A percentile compares a stretch with the other conserved stretches of the same genome.
Evolutionary conservation across 192 early-diverging fungal species (phyloP).

Genomic region (Umbelopsis vinacea): DNA sequence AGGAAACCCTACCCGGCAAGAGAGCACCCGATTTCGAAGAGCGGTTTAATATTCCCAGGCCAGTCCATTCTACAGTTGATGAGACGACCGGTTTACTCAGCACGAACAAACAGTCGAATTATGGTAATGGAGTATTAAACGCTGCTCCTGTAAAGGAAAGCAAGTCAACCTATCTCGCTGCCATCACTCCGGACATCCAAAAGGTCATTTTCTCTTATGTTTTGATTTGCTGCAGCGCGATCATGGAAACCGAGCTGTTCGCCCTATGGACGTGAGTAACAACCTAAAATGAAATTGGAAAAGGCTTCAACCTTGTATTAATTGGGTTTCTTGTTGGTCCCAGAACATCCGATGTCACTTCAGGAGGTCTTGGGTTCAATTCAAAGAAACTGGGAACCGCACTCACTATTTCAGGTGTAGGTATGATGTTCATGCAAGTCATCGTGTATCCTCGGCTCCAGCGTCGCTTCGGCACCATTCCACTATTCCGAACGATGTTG

Average conservation of each 20-base stretch:
- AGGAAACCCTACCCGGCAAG: conserved; percentile 46
- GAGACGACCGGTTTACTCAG: background rate
- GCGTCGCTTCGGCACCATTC: conserved; percentile 46
- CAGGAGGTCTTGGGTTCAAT: conserved; percentile 53
- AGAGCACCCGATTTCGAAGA: conserved; percentile 6
- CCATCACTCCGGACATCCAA: conserved; percentile 1
- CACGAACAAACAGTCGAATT: background rate
- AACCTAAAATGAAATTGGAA: background rate
- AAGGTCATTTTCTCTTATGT: conserved; percentile 11
- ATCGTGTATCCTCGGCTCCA: conserved; percentile 46
- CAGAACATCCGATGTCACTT: conserved; percentile 20
- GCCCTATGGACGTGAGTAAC: conserved; percentile 6
- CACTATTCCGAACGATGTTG: conserved; percentile 41
- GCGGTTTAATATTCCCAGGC: background rate
- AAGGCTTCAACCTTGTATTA: background rate
- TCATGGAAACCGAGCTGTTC: conserved; percentile 9
- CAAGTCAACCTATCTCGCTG: background rate
- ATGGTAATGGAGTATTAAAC: background rate
- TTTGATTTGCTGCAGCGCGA: background rate
- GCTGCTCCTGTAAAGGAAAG: no score
- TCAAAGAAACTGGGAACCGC: conserved; percentile 48
- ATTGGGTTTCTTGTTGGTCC: background rate
- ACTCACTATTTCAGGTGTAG: conserved; percentile 40
- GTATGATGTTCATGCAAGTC: conserved; percentile 51
- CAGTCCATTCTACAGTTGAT: background rate